Conservation (phyloP, 2,329 filamentous ascomycete genomes). For the Paecilomyces fulvus region DNA sequence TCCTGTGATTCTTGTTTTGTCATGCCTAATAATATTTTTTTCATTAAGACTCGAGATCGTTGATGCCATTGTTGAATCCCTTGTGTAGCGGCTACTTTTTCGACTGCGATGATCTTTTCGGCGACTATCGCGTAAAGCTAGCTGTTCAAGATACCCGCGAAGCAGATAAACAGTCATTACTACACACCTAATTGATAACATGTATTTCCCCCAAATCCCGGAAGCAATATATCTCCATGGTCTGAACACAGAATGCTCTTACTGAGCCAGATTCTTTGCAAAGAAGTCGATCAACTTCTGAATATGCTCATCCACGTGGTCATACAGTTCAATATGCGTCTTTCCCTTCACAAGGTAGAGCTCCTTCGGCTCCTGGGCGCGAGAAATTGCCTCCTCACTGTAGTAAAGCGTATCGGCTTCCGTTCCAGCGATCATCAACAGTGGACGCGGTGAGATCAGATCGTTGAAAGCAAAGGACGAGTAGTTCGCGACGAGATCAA, state of each 20-base stretch:
- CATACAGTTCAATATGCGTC: conserved; percentile 19
- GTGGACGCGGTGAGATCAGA: conserved; percentile 15
- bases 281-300: neutral
- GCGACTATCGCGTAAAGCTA: no score
- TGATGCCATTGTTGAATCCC: no score
- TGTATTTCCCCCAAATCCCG: no score
- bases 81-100: no score
- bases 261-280: neutral
- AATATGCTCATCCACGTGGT: conserved; percentile 3
- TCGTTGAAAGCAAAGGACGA: conserved; percentile 11
- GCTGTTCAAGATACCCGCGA: no score
- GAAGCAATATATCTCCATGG: no score
- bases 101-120: no score
- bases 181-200: neutral
- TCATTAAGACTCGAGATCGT: no score
- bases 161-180: no score
- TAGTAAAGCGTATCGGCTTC: conserved; percentile 15
- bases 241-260: neutral
- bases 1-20: no score
- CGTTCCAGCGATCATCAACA: conserved; percentile 19
- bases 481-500: conserved; percentile 14
- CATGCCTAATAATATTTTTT: no score
- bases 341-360: conserved; percentile 12
- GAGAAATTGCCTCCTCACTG: conserved; percentile 12
- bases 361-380: conserved; percentile 20